A percentile compares a stretch with the other conserved stretches of the same genome.
These are phyloP conservation scores for Parascedosporium putredinis DNA, from an alignment of 2,329 filamentous ascomycete species.

Conservation along the genomic window DNA sequence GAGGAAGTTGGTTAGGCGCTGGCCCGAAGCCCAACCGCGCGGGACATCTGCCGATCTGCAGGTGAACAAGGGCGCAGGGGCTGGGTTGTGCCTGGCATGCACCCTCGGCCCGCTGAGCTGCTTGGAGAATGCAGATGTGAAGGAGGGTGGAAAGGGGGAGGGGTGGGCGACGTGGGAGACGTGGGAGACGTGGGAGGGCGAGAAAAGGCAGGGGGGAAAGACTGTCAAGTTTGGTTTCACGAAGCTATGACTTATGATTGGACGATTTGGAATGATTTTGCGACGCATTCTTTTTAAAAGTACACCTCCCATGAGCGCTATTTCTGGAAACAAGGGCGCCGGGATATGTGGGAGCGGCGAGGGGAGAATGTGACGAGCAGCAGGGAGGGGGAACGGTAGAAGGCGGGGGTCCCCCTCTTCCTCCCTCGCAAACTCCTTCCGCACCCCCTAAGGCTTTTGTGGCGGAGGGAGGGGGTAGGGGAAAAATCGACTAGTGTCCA, in stretches of 20 bases:
- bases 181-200: constrained; percentile 2
- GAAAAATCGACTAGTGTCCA: neutral
- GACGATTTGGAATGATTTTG: constrained; percentile 24
- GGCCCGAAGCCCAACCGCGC: neutral
- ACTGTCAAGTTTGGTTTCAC: constrained; percentile 29
- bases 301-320: constrained; percentile 26
- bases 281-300: constrained; percentile 29
- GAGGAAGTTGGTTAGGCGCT: neutral
- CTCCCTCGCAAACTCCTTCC: too few species aligned
- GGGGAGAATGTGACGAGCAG: constrained; percentile 11
- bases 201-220: neutral
- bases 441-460: too few species aligned
- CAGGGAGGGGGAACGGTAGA: neutral
- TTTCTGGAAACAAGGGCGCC: constrained; percentile 14
- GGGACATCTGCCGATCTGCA: constrained; percentile 1
- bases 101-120: neutral
- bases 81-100: neutral
- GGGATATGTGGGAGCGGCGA: constrained; percentile 14
- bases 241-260: constrained; percentile 46
- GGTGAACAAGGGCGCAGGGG: neutral
- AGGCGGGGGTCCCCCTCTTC: neutral
- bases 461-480: neutral
- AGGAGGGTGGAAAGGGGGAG: neutral
- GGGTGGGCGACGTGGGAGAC: neutral
- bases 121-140: neutral